These are phyloP conservation scores for Exserohilum rostratum DNA, from an alignment of 2,329 filamentous ascomycete genomes.

Conservation along the genomic window DNA sequence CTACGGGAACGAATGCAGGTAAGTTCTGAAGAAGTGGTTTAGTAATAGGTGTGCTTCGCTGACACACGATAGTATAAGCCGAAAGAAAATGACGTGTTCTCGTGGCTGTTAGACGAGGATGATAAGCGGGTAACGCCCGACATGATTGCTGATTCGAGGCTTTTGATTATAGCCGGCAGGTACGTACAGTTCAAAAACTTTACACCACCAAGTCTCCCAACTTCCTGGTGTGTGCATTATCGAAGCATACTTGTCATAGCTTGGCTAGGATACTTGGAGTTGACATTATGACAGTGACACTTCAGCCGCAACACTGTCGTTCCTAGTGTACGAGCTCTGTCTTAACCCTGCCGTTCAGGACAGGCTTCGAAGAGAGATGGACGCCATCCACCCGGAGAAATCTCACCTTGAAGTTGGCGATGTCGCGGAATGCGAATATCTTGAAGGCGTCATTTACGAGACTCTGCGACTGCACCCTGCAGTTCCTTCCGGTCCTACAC, in stretches of 20 bases:
- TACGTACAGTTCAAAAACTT: constrained; percentile 7
- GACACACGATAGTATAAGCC: constrained; percentile 24
- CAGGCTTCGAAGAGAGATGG: constrained; percentile 30
- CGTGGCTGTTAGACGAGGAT: constrained; percentile 30
- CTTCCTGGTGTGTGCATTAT: neutral
- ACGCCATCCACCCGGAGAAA: constrained; percentile 22
- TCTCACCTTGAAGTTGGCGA: constrained; percentile 35
- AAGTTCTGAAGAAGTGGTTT: neutral
- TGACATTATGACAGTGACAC: constrained; percentile 30
- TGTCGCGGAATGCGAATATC: constrained; percentile 31
- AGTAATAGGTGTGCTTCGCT: neutral
- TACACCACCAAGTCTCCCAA: neutral
- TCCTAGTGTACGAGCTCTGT: constrained; percentile 40
- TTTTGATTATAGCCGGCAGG: constrained; percentile 42
- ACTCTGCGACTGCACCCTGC: constrained; percentile 39
- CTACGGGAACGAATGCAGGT: constrained; percentile 37
- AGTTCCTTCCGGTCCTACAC: constrained; percentile 38
- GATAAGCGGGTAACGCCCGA: constrained; percentile 27
- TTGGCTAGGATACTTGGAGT: neutral
- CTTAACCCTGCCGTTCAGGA: constrained; percentile 26
- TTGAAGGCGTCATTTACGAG: constrained; percentile 43
- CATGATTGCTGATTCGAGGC: constrained; percentile 34
- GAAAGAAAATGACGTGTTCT: constrained; percentile 37
- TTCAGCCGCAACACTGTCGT: constrained; percentile 36
- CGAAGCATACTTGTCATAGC: neutral